Evolutionary conservation across 208 protist genomes (phyloP).

Genomic region (Leishmania aethiopica): DNA sequence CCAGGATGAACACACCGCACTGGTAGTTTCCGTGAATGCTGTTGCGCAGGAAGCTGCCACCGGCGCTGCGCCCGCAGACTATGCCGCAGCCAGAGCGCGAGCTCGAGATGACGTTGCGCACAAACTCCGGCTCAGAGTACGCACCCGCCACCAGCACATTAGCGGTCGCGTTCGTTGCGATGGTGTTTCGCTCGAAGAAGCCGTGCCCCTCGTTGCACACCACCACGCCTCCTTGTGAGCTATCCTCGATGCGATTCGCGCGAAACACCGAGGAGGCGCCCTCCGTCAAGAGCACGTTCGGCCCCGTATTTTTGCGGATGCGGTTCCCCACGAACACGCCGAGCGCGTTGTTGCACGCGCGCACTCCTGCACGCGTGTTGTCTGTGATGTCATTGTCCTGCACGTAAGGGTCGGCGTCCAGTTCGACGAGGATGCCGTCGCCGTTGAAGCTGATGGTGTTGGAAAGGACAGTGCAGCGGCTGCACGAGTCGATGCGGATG

Average conservation of each 20-base stretch:
- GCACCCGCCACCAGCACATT: conserved; percentile 71
- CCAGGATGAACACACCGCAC: conserved; percentile 66
- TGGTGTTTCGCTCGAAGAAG: conserved; percentile 70
- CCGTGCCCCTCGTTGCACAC: conserved; percentile 68
- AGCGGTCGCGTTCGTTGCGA: conserved; percentile 64
- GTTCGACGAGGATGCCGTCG: conserved; percentile 73
- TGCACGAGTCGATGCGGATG: conserved; percentile 61
- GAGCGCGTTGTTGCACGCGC: conserved; percentile 74
- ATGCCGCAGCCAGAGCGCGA: conserved; percentile 68
- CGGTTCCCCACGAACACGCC: conserved; percentile 75
- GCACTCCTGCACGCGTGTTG: conserved; percentile 48
- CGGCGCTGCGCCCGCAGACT: conserved; percentile 42
- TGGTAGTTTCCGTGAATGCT: conserved; percentile 70
- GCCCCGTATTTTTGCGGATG: conserved; percentile 47
- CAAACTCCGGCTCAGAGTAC: conserved; percentile 59
- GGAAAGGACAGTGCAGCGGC: conserved; percentile 51
- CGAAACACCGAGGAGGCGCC: conserved; percentile 68
- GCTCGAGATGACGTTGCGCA: conserved; percentile 50
- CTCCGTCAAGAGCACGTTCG: conserved; percentile 72
- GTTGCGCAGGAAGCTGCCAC: conserved; percentile 61
- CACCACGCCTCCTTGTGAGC: conserved; percentile 66
- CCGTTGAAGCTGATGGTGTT: conserved; percentile 68
- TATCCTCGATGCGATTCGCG: conserved; percentile 60
- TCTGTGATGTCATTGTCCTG: conserved; percentile 54
- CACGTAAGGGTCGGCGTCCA: conserved; percentile 81